Conservation (phyloP, 139 green algal genomes). For the Coccomyxa sp. region DNA sequence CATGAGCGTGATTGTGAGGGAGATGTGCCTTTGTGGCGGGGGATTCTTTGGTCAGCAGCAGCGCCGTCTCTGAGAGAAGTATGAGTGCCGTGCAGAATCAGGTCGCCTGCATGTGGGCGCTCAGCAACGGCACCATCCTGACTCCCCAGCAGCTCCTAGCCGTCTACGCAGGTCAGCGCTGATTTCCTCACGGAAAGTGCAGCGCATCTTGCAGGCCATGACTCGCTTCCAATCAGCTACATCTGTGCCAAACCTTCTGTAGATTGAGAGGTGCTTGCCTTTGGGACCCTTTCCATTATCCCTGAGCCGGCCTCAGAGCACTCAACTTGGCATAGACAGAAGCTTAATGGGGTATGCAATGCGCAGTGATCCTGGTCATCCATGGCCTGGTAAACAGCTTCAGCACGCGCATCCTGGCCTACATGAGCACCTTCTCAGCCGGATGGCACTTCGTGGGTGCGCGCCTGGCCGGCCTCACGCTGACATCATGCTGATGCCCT, state of each 20-base stretch:
- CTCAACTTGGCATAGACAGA: neutral
- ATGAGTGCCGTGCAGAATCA: constrained; percentile 20
- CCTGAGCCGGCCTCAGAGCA: neutral
- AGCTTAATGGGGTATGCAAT: neutral
- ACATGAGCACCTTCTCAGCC: neutral
- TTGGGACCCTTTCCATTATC: neutral
- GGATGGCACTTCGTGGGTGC: neutral
- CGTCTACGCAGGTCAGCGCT: neutral
- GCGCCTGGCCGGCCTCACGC: too few species aligned
- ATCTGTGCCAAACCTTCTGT: neutral
- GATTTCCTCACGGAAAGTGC: constrained; percentile 10
- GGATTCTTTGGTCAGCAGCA: too few species aligned
- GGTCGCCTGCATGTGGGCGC: neutral
- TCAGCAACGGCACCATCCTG: neutral
- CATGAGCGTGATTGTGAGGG: too few species aligned
- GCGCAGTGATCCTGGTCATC: neutral
- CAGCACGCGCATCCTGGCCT: neutral
- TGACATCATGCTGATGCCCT: too few species aligned
- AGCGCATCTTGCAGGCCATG: constrained; percentile 35
- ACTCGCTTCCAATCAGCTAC: neutral
- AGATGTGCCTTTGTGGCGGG: too few species aligned
- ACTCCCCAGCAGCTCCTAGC: neutral
- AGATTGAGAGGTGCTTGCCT: neutral
- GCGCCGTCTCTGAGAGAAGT: too few species aligned
- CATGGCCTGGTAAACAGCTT: neutral